Evolutionary conservation across 73 alveolate species (phyloP).

Genomic region (Uronychia setigera): DNA sequence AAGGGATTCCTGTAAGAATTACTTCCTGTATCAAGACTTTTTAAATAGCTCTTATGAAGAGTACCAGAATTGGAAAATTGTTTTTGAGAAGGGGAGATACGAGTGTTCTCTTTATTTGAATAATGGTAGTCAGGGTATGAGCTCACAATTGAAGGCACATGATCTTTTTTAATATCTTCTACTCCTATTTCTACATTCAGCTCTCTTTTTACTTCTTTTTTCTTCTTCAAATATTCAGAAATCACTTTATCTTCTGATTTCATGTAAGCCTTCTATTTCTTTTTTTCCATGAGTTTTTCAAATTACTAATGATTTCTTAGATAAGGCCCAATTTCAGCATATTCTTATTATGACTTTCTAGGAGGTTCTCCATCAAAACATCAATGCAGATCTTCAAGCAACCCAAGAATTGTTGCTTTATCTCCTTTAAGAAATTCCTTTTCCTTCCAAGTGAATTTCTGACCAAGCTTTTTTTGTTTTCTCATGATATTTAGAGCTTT

Average conservation of each 20-base stretch:
- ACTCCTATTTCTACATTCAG: background rate
- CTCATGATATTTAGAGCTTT: slow-evolving; percentile 62
- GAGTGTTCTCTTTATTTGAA: too few species aligned
- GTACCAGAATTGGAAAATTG: too few species aligned
- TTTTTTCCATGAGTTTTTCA: background rate
- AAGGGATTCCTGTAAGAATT: background rate
- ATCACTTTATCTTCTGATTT: background rate
- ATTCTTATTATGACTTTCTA: slow-evolving; percentile 53
- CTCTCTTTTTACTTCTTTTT: too few species aligned
- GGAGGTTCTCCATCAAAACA: slow-evolving; percentile 71
- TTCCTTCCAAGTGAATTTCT: slow-evolving; percentile 72
- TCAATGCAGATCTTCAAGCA: slow-evolving; percentile 72
- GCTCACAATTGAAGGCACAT: too few species aligned
- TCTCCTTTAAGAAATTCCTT: slow-evolving; percentile 63
- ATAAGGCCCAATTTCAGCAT: slow-evolving; percentile 71
- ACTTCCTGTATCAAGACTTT: background rate
- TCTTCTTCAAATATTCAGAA: background rate
- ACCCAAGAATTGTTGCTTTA: slow-evolving; percentile 49
- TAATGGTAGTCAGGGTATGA: too few species aligned
- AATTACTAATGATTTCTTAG: slow-evolving; percentile 29
- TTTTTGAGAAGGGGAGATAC: too few species aligned
- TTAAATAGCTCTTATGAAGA: background rate
- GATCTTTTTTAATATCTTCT: background rate
- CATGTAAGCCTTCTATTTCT: background rate
- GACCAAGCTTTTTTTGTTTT: slow-evolving; percentile 44